These are phyloP conservation scores for Fusarium tjaetaba DNA, from an alignment of 2,329 filamentous ascomycete species.

Conservation along the genomic window DNA sequence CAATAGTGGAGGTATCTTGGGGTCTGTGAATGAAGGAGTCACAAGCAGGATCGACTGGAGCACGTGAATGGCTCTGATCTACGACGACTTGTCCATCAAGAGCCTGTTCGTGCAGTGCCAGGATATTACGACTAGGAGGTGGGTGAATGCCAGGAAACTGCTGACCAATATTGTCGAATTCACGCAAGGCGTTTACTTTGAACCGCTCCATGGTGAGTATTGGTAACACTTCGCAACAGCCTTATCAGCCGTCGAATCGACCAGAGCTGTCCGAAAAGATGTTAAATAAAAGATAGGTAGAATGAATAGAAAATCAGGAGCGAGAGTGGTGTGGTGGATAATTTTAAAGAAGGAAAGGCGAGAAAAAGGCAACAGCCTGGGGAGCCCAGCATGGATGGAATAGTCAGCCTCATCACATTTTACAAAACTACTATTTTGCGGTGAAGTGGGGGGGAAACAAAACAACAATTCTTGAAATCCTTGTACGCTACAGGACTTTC, in stretches of 20 bases:
- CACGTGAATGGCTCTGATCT: neutral
- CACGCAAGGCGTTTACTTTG: too few relatives aligned
- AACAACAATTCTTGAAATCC: neutral
- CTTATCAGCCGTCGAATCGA: neutral
- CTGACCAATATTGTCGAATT: too few relatives aligned
- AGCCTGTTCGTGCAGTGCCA: too few relatives aligned
- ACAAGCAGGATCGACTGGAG: accelerated
- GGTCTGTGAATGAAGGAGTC: accelerated
- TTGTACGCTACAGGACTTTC: neutral
- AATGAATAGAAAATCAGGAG: too few relatives aligned
- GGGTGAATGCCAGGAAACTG: neutral
- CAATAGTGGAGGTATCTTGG: accelerated
- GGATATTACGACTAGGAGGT: too few relatives aligned
- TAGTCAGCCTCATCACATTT: neutral
- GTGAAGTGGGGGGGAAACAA: neutral
- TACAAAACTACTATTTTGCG: slow-evolving; percentile 2
- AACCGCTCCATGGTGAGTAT: neutral
- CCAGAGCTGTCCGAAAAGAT: neutral
- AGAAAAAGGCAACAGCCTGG: too few relatives aligned
- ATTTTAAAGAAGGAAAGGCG: too few relatives aligned
- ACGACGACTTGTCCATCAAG: neutral
- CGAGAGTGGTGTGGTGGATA: too few relatives aligned
- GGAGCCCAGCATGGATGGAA: too few relatives aligned
- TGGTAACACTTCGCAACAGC: neutral
- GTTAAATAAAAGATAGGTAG: neutral